phyloP scores from a whole-genome alignment of 2,329 filamentous ascomycete genomes.

The Aspergillus carbonarius region DNA sequence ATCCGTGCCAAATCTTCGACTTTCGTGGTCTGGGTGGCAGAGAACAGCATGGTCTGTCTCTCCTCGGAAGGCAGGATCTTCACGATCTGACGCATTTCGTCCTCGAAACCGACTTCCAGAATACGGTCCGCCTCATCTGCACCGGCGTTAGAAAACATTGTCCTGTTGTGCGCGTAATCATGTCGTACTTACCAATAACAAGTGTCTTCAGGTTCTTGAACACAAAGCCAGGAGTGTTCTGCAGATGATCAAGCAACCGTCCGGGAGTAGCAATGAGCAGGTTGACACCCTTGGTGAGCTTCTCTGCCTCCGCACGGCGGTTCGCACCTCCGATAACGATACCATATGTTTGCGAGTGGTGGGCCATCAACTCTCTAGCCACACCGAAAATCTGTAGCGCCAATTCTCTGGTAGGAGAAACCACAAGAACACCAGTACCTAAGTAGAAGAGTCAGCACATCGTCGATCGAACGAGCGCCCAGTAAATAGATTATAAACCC shows the following conservation, averaged over 20 bases:
- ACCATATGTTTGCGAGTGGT: conserved; percentile 92
- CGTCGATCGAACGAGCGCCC: not conserved
- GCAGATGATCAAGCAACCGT: conserved; percentile 86
- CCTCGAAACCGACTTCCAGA: conserved; percentile 95
- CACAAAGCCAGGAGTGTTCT: conserved; percentile 83
- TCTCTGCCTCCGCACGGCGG: conserved; percentile 84
- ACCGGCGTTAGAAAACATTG: not conserved
- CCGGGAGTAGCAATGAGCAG: conserved; percentile 92
- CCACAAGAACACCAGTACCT: conserved; percentile 82
- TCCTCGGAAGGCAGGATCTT: conserved; percentile 87
- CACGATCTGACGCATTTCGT: conserved; percentile 95
- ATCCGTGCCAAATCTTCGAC: conserved; percentile 95
- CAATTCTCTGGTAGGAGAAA: conserved; percentile 89
- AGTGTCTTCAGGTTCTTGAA: conserved; percentile 93
- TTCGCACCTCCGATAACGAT: conserved; percentile 97
- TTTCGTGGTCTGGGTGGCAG: conserved; percentile 96
- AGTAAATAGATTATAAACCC: conserved; percentile 15
- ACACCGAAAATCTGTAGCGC: conserved; percentile 96
- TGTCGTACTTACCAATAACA: conserved; percentile 57
- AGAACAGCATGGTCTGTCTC: conserved; percentile 97
- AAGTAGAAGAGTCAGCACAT: conserved; percentile 9
- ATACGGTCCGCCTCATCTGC: conserved; percentile 91
- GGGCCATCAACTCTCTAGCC: conserved; percentile 84
- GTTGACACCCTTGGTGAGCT: conserved; percentile 92
- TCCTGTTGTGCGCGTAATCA: not conserved